These are phyloP conservation scores for Argentina anserina DNA, from an alignment of 306 rosid species.

Conservation along the genomic window DNA sequence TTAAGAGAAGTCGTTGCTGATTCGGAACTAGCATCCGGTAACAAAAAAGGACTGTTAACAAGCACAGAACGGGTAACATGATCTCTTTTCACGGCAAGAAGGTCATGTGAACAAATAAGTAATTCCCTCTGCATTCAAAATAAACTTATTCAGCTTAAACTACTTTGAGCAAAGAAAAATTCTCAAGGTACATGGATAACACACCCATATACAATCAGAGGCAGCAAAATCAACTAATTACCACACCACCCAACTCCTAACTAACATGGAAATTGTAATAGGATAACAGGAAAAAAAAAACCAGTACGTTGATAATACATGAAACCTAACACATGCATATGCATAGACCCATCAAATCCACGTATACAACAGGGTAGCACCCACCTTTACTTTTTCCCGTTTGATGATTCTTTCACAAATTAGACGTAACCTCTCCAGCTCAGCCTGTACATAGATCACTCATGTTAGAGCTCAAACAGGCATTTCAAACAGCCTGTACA, in stretches of 20 bases:
- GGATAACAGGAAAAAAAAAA: background rate
- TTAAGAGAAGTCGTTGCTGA: slow-evolving; percentile 96
- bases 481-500: too few relatives aligned
- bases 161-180: background rate
- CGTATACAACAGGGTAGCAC: background rate
- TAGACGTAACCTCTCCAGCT: slow-evolving; percentile 88
- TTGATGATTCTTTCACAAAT: slow-evolving; percentile 93
- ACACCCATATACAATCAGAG: background rate
- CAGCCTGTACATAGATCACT: slow-evolving; percentile 64
- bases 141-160: background rate
- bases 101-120: slow-evolving; percentile 80
- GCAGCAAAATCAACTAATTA: background rate
- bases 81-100: slow-evolving; percentile 84
- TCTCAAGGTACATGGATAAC: background rate
- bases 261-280: background rate
- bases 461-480: slow-evolving; percentile 8
- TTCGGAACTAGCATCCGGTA: slow-evolving; percentile 87
- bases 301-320: background rate
- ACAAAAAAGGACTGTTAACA: slow-evolving; percentile 54
- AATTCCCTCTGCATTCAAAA: slow-evolving; percentile 72
- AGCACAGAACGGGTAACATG: slow-evolving; percentile 66
- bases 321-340: background rate
- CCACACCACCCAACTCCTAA: background rate
- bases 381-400: slow-evolving; percentile 94
- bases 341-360: background rate